Evolutionary conservation across 2,329 filamentous ascomycete species (phyloP), one percentile per base, ranked within the genome.

Genomic region (Diaporthe longicolla): DNA sequence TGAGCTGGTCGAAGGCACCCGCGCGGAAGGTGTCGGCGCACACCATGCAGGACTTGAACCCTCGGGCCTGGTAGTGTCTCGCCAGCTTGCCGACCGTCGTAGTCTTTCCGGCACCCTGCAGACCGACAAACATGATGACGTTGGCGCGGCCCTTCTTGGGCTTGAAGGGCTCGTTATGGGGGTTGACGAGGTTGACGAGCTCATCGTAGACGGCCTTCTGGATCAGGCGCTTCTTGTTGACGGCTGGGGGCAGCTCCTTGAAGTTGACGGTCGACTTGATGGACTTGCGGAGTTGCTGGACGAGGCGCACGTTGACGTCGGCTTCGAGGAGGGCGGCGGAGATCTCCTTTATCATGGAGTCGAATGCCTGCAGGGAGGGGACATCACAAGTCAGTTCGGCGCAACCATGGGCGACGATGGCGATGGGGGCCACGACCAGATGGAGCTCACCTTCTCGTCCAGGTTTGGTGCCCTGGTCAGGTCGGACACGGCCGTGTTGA

Each of bases 21-120:
- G 97, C 97, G 86, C 97, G 94, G 88, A 99, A 99, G 35, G 97
- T 99, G 85, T 99, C 97, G 66, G 97, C 97, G 85, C 97, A 99
- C 45, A 99, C 97, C 72, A 99, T 87, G 78, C 96, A 98, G 10
- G 95, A 91, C 83, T 94, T 95, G 89, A 98, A 97, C 0, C 97
- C 97, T 76, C 97, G 89, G 13, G 94, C 95, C 83, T 97, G 94
- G 84, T 99, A 99, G 88, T 97, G 96, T 74, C 95, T 88, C 24
- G 97, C 97, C 76, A 99, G 88, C 85, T 99, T 99, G 54, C 97
- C 99, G 89, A 97, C 98, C 17, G 96, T 97, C 1, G 97, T 99
- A 32, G 97, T 99, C 85, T 99, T 99, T 83, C 97, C 97, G 7
- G 96, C 95, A 87, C 97, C 97, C 84, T 99, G 97, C 65, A 99